These are phyloP conservation scores for Sugiyamaella xylanicola DNA, from an alignment of 1,139 yeast genomes.

Conservation along the genomic window DNA sequence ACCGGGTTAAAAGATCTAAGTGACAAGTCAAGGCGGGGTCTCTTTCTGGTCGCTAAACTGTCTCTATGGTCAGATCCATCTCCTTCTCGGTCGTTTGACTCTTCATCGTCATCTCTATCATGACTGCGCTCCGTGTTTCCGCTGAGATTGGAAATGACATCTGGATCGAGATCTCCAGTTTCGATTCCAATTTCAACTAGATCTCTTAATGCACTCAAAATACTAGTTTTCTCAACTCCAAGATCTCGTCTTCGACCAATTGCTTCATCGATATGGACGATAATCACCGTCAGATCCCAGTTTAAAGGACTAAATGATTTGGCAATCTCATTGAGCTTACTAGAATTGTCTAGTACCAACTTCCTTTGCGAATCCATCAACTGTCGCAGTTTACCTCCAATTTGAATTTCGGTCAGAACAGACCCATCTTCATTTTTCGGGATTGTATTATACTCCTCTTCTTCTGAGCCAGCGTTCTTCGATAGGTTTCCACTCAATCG, in stretches of 20 bases:
- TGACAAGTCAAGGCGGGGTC: not conserved
- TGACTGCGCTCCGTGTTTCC: slow-evolving; percentile 3
- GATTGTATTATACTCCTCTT: slow-evolving; percentile 5
- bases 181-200: slow-evolving; percentile 9
- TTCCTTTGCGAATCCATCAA: slow-evolving; percentile 18
- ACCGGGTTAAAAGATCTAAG: not conserved
- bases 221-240: slow-evolving; percentile 13
- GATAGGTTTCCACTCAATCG: slow-evolving; percentile 10
- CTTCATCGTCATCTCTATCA: slow-evolving; percentile 2
- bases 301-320: slow-evolving; percentile 8
- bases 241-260: slow-evolving; percentile 15
- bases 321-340: slow-evolving; percentile 2
- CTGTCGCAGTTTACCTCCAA: slow-evolving; percentile 16
- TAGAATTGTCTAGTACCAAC: slow-evolving; percentile 12
- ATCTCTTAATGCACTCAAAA: slow-evolving; percentile 5
- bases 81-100: not conserved
- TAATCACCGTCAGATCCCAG: slow-evolving; percentile 16
- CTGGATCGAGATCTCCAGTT: slow-evolving; percentile 1
- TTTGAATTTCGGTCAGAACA: slow-evolving; percentile 12
- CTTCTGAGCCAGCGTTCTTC: not conserved
- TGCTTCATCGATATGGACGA: slow-evolving; percentile 13
- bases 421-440: slow-evolving; percentile 18
- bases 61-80: not conserved
- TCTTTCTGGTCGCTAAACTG: not conserved
- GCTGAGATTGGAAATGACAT: not conserved